Conservation (phyloP, 1,284 basidiomycete species). For the Anthracocystis walkeri region DNA sequence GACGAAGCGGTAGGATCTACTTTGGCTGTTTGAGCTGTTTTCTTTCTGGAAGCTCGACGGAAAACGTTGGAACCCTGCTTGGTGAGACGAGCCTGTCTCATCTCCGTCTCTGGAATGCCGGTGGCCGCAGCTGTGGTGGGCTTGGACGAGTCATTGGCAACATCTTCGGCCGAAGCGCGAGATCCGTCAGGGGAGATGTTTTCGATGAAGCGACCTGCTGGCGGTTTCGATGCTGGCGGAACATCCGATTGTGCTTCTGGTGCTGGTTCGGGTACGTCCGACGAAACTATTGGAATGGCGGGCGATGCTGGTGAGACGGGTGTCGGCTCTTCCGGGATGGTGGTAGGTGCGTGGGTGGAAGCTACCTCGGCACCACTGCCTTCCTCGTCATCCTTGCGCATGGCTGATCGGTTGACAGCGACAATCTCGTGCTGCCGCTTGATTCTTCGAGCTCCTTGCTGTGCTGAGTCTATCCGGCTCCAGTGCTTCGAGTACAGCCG, state of each 20-base stretch:
- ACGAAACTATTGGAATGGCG: constrained; percentile 9
- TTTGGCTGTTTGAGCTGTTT: constrained; percentile 2
- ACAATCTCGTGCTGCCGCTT: not conserved
- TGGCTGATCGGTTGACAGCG: not conserved
- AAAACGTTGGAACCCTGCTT: constrained; percentile 8
- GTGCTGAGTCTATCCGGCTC: not conserved
- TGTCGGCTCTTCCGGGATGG: constrained; percentile 37
- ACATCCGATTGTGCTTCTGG: not conserved
- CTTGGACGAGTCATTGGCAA: constrained; percentile 1
- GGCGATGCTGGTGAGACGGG: constrained; percentile 23
- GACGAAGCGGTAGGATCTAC: not conserved
- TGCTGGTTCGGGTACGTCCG: not conserved
- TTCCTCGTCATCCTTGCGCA: constrained; percentile 11
- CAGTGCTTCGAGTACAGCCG: not conserved
- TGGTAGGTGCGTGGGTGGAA: constrained; percentile 28
- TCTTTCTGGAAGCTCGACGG: constrained; percentile 20
- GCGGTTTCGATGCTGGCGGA: not conserved
- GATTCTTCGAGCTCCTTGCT: not conserved
- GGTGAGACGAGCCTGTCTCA: constrained; percentile 3
- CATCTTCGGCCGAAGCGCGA: constrained; percentile 36
- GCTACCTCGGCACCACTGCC: constrained; percentile 14
- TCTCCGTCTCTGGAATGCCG: constrained; percentile 18
- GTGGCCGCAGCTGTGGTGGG: not conserved
- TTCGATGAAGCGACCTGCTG: constrained; percentile 42
- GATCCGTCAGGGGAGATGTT: constrained; percentile 44